These are phyloP conservation scores for Chytridiales sp. DNA, from an alignment of 371 early-diverging fungal species.

Conservation along the genomic window DNA sequence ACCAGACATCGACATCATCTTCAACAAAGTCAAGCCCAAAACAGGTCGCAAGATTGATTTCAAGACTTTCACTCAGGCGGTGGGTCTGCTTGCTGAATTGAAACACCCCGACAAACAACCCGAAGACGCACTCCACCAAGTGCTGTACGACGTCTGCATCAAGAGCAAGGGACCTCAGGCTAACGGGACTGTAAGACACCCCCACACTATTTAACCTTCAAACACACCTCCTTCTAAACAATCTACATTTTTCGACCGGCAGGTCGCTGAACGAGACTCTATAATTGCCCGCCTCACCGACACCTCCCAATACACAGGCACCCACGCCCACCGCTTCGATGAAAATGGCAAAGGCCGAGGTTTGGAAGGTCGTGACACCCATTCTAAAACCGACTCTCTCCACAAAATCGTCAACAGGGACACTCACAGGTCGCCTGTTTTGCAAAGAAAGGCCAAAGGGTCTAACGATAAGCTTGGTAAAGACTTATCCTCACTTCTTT, in stretches of 20 bases:
- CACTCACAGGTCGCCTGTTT: slow-evolving; percentile 9
- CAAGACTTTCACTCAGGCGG: slow-evolving; percentile 36
- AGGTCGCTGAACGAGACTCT: slow-evolving; percentile 34
- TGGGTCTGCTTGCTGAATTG: slow-evolving; percentile 40
- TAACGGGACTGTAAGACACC: slow-evolving; percentile 23
- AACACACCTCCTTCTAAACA: background rate
- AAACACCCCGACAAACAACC: slow-evolving; percentile 29
- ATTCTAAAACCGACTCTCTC: slow-evolving; percentile 27
- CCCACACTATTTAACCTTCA: background rate
- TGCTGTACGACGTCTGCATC: slow-evolving; percentile 30
- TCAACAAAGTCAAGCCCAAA: slow-evolving; percentile 56
- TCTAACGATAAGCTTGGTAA: background rate
- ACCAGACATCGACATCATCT: slow-evolving; percentile 51
- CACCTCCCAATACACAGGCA: slow-evolving; percentile 44
- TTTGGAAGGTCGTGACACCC: slow-evolving; percentile 33
- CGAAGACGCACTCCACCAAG: slow-evolving; percentile 26
- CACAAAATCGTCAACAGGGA: slow-evolving; percentile 33
- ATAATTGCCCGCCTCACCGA: slow-evolving; percentile 44
- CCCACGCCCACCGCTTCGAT: slow-evolving; percentile 50
- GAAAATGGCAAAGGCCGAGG: slow-evolving; percentile 46
- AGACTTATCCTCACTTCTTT: background rate
- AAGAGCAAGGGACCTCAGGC: slow-evolving; percentile 30
- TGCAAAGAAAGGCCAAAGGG: too few species aligned
- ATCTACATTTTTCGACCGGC: background rate
- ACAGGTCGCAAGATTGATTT: slow-evolving; percentile 41